phyloP scores from a whole-genome alignment of 2,329 filamentous ascomycete species.

The Talaromyces piceae region DNA sequence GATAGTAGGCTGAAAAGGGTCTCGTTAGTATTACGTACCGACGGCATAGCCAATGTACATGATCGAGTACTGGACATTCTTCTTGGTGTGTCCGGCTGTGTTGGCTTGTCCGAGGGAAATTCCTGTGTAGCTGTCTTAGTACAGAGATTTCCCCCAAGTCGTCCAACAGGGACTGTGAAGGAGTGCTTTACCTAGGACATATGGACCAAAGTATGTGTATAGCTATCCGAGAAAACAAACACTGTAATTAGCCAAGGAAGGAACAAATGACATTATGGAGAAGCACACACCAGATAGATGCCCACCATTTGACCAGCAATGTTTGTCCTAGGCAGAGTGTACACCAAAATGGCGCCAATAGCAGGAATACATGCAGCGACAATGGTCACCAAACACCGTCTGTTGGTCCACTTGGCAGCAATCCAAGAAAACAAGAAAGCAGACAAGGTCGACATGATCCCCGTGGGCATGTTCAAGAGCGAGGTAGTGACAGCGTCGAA shows the following conservation, averaged over 20 bases:
- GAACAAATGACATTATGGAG: background rate
- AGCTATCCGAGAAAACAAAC: constrained; percentile 13
- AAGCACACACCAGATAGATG: constrained; percentile 25
- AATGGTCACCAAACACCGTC: constrained; percentile 24
- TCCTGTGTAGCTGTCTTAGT: background rate
- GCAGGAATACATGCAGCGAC: constrained; percentile 23
- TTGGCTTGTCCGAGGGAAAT: constrained; percentile 26
- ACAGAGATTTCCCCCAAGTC: no score
- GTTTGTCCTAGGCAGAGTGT: constrained; percentile 24
- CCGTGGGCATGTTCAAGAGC: constrained; percentile 31
- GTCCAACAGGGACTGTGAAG: no score
- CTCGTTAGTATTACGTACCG: constrained; percentile 15
- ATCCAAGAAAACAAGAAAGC: constrained; percentile 24
- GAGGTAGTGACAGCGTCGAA: constrained; percentile 29
- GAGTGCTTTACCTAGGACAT: constrained; percentile 18
- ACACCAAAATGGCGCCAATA: constrained; percentile 24
- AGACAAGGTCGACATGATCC: constrained; percentile 26
- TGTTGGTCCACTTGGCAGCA: constrained; percentile 24
- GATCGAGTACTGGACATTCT: constrained; percentile 32
- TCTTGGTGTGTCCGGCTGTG: constrained; percentile 35
- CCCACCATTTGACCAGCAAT: constrained; percentile 34
- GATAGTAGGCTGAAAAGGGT: background rate
- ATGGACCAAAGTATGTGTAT: constrained; percentile 34
- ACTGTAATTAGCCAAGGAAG: background rate
- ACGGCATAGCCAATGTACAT: constrained; percentile 35